Percentiles rank a stretch among this genome's conserved stretches.
Conservation (phyloP, 306 rosid genomes). For the Ammopiptanthus mongolicus region DNA sequence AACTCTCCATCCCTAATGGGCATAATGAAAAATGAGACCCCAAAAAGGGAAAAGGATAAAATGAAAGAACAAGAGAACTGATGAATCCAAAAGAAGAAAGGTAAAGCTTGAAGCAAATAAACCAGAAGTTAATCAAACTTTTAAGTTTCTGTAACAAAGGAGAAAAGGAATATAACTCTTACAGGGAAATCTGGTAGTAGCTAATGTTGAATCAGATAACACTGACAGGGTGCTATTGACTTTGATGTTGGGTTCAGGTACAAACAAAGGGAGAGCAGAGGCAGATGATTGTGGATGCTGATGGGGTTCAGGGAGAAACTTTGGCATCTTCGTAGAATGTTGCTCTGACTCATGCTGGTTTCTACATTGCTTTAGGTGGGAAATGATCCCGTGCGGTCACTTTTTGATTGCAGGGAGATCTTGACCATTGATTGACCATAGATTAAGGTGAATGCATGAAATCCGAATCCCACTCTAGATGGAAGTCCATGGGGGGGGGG, state of each 20-base stretch:
- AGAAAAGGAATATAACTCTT: slow-evolving; percentile 8
- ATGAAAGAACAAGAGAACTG: not conserved
- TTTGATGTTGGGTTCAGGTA: slow-evolving; percentile 58
- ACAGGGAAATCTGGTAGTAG: slow-evolving; percentile 54
- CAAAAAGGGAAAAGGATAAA: not conserved
- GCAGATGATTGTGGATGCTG: slow-evolving; percentile 41
- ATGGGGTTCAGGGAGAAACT: slow-evolving; percentile 51
- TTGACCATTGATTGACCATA: too few species aligned
- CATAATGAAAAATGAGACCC: not conserved
- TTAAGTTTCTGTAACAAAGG: not conserved
- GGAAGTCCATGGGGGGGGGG: slow-evolving; percentile 77
- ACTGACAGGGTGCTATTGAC: slow-evolving; percentile 40
- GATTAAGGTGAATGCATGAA: too few species aligned
- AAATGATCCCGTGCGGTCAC: too few species aligned
- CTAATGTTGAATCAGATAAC: slow-evolving; percentile 31
- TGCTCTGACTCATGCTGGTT: slow-evolving; percentile 83
- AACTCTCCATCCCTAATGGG: slow-evolving; percentile 63
- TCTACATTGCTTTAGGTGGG: slow-evolving; percentile 81
- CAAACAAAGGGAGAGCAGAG: slow-evolving; percentile 68
- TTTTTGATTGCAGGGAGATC: too few species aligned
- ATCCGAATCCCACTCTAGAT: too few species aligned
- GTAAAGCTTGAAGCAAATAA: not conserved
- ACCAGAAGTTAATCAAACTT: slow-evolving; percentile 11
- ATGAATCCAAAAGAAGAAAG: not conserved
- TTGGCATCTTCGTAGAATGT: slow-evolving; percentile 79